phyloP scores from a whole-genome alignment of 345 rosid species.

The Eucalyptus caleyi region DNA sequence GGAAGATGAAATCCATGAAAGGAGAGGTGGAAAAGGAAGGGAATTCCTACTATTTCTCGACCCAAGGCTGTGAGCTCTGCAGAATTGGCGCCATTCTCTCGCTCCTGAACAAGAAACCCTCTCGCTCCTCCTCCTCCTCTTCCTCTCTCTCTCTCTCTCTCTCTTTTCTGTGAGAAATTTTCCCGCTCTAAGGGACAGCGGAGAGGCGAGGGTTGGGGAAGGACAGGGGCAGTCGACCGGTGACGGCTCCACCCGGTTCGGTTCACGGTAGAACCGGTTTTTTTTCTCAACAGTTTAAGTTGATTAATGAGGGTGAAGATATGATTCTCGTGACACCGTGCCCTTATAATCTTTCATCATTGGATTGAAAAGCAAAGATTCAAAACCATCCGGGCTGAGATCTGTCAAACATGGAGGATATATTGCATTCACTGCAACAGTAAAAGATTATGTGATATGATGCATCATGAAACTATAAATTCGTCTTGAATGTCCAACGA shows the following conservation, averaged over 20 bases:
- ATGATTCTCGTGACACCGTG: neutral
- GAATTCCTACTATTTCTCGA: constrained; percentile 63
- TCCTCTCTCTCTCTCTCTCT: neutral
- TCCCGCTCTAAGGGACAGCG: neutral
- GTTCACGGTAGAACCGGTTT: neutral
- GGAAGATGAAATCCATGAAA: neutral
- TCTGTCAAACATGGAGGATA: neutral
- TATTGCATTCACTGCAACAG: rapidly evolving
- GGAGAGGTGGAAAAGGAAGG: neutral
- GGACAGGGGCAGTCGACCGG: neutral
- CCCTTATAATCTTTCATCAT: neutral
- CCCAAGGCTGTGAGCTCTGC: constrained; percentile 92
- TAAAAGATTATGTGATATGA: neutral
- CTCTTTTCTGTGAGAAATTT: neutral
- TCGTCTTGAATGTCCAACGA: rapidly evolving
- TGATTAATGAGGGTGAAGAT: neutral
- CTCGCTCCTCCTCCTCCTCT: neutral
- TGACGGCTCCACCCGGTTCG: neutral
- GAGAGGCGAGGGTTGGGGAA: neutral
- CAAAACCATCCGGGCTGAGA: neutral
- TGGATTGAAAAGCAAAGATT: neutral
- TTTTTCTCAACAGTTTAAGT: neutral
- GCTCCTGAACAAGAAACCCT: neutral
- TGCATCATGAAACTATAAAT: rapidly evolving
- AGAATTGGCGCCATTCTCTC: constrained; percentile 62